Conservation (phyloP, 2,329 filamentous ascomycete species). For the Chaetomiaceae sp. region DNA sequence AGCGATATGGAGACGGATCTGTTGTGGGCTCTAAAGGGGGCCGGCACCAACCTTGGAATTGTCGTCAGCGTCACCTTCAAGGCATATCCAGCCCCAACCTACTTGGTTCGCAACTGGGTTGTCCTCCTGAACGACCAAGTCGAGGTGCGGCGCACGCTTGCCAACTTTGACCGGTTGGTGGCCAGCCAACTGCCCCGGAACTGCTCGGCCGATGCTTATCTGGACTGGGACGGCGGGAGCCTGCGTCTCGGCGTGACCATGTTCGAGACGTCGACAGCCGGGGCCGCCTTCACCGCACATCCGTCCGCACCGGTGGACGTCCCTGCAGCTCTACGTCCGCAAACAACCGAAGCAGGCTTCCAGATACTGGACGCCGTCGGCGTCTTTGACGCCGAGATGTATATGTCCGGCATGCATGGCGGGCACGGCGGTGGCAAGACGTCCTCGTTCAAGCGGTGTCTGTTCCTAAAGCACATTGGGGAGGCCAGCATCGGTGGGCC, state of each 20-base stretch:
- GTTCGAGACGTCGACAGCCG: conserved; percentile 37
- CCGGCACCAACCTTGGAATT: conserved; percentile 57
- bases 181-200: conserved; percentile 38
- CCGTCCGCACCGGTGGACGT: conserved; percentile 10
- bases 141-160: conserved; percentile 36
- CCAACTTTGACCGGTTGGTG: conserved; percentile 36
- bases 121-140: conserved; percentile 30
- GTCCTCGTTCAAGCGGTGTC: conserved; percentile 60
- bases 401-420: conserved; percentile 56
- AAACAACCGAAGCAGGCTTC: conserved; percentile 27
- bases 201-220: conserved; percentile 51
- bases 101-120: conserved; percentile 39
- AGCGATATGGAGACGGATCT: conserved; percentile 43
- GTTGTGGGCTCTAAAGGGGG: conserved; percentile 55
- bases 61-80: conserved; percentile 51
- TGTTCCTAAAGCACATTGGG: conserved; percentile 52
- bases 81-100: conserved; percentile 40
- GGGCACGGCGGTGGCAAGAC: conserved; percentile 56
- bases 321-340: conserved; percentile 32
- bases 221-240: conserved; percentile 45
- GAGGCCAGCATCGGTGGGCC: conserved; percentile 28
- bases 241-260: conserved; percentile 50
- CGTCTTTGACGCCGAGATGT: conserved; percentile 57
- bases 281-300: conserved; percentile 6
- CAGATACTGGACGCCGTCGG: conserved; percentile 43